A percentile compares a stretch with the other conserved stretches of the same genome.
Conservation (phyloP, 2,329 filamentous ascomycete species). For the Pyricularia sp. region DNA sequence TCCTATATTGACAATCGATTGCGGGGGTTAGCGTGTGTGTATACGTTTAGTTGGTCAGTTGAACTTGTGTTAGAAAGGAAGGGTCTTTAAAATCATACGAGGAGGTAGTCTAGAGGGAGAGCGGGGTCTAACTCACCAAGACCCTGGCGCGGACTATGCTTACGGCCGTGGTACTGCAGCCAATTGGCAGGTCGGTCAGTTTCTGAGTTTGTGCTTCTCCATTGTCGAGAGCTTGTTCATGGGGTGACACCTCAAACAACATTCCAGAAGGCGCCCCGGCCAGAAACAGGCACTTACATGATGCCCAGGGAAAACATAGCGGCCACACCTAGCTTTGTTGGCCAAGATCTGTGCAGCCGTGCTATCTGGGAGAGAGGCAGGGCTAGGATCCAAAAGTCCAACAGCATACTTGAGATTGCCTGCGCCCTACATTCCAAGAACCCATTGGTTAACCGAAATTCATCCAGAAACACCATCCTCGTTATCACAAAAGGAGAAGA, state of each 20-base stretch:
- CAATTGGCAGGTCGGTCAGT: not conserved
- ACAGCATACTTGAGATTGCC: conserved; percentile 38
- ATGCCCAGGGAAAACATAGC: not conserved
- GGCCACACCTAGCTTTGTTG: not conserved
- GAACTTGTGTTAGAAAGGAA: too few relatives aligned
- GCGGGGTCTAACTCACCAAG: not conserved
- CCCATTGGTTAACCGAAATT: too few relatives aligned
- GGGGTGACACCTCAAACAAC: too few relatives aligned
- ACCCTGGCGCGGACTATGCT: not conserved
- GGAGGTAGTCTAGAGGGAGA: not conserved
- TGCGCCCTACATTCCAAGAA: conserved; percentile 25
- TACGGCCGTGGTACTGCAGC: not conserved
- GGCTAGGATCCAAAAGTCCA: conserved; percentile 24
- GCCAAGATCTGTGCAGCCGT: not conserved
- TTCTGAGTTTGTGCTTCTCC: not conserved
- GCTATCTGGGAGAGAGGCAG: not conserved
- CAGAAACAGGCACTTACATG: not conserved
- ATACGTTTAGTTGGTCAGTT: too few relatives aligned
- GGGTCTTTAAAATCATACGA: too few relatives aligned
- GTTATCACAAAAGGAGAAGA: not conserved
- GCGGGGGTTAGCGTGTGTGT: too few relatives aligned
- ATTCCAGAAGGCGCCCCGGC: too few relatives aligned
- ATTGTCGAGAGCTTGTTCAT: not conserved
- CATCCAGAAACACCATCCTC: too few relatives aligned
- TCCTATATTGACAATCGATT: not conserved